Base-by-base conservation (phyloP, 1,284 basidiomycete species). In the Amylostereum areolatum region DNA sequence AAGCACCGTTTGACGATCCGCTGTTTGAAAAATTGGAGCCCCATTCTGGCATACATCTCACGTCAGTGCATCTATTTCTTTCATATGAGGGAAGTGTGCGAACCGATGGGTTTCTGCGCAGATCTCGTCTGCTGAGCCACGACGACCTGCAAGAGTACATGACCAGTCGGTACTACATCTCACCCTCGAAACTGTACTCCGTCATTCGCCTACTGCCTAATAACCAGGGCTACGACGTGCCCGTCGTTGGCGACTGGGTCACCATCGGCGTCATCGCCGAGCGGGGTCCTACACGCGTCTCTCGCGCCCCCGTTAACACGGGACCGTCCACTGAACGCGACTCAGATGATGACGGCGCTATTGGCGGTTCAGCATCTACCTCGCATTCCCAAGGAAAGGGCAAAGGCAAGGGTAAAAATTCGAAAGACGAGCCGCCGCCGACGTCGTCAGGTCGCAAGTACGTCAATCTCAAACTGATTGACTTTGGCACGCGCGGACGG, bases 211-310 rank as follows among this genome's bases (percentile, higher is more conserved):
- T 89, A 0, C 75, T 84, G 6, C 79, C 85, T 0, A 84, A 89
- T 58, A 87, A 89, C 56, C 81, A 85, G 49, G 85, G 85, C 11
- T 95, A 93, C 65, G 92, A 97, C 46, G 78, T 99, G 0, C 95
- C 95, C 2, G 83, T 98, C 3, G 80, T 83, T 4, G 89, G 90
- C 2, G 96, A 98, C 66, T 98, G 89, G 86, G 78, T 95, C 42
- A 89, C 89, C 6, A 88, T 96, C 47, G 92, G 88, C 2, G 91
- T 94, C 5, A 80, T 96, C 25, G 92, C 90, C 3, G 90, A 94
- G 66, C 81, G 91, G 32, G 84, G 89, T 3, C 81, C 81, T 24
- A 69, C 92, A 56, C 81, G 78, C 54, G 74, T 83, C 56, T 85
- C 77, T 39, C 78, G 74, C 50, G 81, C 83, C 11, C 81, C 84